Evolutionary conservation across 805 yeast genomes (phyloP).

Genomic region (Saccharomycodes ludwigii): DNA sequence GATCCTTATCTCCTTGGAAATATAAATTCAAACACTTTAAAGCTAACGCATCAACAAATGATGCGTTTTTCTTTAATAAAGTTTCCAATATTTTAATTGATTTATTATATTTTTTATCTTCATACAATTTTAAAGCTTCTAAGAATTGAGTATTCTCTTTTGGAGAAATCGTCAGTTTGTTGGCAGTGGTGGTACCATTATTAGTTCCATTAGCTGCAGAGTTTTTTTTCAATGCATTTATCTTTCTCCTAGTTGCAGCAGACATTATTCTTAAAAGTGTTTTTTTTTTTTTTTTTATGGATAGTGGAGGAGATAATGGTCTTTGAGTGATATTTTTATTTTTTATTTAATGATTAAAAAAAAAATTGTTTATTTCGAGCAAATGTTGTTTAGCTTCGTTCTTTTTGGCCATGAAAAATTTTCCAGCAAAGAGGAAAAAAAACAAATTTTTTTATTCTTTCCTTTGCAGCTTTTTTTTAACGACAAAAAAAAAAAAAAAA

Average conservation of each 20-base stretch:
- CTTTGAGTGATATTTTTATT: neutral
- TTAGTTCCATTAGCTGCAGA: slow-evolving; percentile 10
- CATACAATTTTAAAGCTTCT: slow-evolving; percentile 75
- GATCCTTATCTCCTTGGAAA: slow-evolving; percentile 44
- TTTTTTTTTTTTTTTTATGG: neutral
- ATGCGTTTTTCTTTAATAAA: slow-evolving; percentile 61
- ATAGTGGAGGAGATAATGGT: no score
- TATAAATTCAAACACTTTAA: slow-evolving; percentile 66
- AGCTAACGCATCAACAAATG: slow-evolving; percentile 71
- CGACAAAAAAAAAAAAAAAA: no score
- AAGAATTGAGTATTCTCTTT: slow-evolving; percentile 71
- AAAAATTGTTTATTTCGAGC: no score
- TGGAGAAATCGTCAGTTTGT: slow-evolving; percentile 19
- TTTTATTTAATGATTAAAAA: no score
- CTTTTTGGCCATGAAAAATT: no score
- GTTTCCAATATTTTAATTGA: slow-evolving; percentile 66
- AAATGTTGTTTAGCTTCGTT: neutral
- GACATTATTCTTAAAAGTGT: neutral
- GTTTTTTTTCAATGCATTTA: slow-evolving; percentile 15
- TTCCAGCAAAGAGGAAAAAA: no score
- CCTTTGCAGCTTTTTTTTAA: no score
- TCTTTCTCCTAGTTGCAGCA: neutral
- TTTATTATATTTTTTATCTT: slow-evolving; percentile 73
- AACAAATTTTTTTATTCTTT: neutral
- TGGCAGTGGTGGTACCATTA: slow-evolving; percentile 8